Evolutionary conservation across 2,329 filamentous ascomycete species (phyloP), one percentile per base, ranked within the genome.

Genomic region (Xylaria digitata): DNA sequence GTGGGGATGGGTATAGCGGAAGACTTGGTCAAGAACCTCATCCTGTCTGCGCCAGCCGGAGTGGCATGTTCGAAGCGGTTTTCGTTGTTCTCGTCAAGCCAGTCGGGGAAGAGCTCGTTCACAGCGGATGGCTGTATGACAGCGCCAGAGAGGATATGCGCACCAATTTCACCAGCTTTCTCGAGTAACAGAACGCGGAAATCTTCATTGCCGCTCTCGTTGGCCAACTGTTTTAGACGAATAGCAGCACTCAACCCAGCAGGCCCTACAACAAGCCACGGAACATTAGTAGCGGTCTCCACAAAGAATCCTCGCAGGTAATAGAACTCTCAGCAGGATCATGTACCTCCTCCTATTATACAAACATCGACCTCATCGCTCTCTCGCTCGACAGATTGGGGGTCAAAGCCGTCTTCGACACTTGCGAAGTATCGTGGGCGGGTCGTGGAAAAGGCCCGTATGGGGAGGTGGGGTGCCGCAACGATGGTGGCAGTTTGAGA

Each of bases 301-400:
- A 19, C n/a, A 68, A 23, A 60, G 48, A 26, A 6, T 6, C 9
- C 13, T 59, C 55, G 53, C 30, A 34, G 1, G n/a, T 32, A 37
- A 23, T 32, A 7, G 23, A 17, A 37, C 26, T 52, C 17, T n/a
- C 73, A 80, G 11, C 6, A 37, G 32, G 48, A 43, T 45, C 6
- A 57, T 56, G 75, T 83, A 89, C 87, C 95, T 79, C 93, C 96
- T 76, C 96, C 96, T 61, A 99, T 89, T 75, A 99, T 98, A 80
- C 94, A 97, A 34, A 99, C 94, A 80, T 99, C 96, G 34, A 99
- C 96, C 81, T 96, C 84, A 76, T 99, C 96, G 61, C 89, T 92
- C 79, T 98, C 96, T 71, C 96, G 90, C 71, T 98, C 95, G 65
- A 94, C 84, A 62, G 80, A 81, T 26, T 82, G 80, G 8, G 90